These are phyloP conservation scores for Pseudocohnilembus persalinus DNA, from an alignment of 169 alveolate genomes.

Conservation along the genomic window DNA sequence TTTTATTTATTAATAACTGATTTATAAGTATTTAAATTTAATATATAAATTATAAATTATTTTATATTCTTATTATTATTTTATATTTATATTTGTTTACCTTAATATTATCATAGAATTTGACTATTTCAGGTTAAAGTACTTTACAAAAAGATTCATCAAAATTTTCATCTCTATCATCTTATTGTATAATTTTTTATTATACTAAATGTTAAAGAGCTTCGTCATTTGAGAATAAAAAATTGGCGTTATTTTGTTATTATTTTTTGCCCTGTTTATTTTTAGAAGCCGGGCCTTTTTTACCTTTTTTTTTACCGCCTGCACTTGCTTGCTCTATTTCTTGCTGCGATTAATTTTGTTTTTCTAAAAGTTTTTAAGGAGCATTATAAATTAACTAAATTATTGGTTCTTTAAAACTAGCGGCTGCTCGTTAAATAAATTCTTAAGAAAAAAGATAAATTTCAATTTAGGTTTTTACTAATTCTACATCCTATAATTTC, in stretches of 20 bases:
- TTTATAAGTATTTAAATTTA: too few relatives aligned
- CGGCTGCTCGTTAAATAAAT: neutral
- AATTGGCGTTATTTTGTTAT: neutral
- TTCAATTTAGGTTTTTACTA: slow-evolving; percentile 14
- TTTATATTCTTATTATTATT: too few relatives aligned
- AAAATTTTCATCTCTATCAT: slow-evolving; percentile 5
- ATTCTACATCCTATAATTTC: slow-evolving; percentile 14
- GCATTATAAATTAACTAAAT: neutral
- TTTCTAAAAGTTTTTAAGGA: slow-evolving; percentile 4
- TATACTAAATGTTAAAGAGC: neutral
- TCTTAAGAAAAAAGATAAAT: slow-evolving; percentile 9
- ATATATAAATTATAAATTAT: too few relatives aligned
- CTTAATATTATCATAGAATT: neutral
- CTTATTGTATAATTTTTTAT: neutral
- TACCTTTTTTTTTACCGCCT: slow-evolving; percentile 13
- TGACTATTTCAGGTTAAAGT: neutral
- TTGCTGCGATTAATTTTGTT: neutral
- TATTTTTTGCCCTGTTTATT: slow-evolving; percentile 2
- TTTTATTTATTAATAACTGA: too few relatives aligned
- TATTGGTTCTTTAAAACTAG: neutral
- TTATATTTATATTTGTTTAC: too few relatives aligned
- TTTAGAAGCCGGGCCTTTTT: neutral
- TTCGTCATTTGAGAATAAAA: slow-evolving; percentile 9
- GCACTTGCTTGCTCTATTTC: slow-evolving; percentile 6
- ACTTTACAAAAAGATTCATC: neutral